Conservation (phyloP, 2,329 filamentous ascomycete species). For the Xylariaceae sp. region DNA sequence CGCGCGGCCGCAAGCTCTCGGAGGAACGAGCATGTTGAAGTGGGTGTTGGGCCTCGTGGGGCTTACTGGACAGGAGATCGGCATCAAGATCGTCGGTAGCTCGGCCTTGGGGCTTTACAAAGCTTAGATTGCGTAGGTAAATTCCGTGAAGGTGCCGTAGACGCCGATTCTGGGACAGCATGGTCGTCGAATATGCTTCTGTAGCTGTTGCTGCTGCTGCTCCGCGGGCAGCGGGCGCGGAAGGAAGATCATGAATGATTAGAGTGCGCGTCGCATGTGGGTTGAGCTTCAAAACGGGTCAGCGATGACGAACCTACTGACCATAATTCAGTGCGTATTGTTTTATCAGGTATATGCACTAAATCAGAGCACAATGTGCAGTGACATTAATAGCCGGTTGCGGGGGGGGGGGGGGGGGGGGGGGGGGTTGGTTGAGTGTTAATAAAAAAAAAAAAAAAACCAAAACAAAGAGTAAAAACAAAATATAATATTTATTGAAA, state of each 20-base stretch:
- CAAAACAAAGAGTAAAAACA: too few species aligned
- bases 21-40: slow-evolving; percentile 64
- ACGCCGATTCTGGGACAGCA: slow-evolving; percentile 79
- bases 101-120: slow-evolving; percentile 61
- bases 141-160: slow-evolving; percentile 87
- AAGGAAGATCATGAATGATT: slow-evolving; percentile 26
- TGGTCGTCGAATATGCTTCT: slow-evolving; percentile 20
- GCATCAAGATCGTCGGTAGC: slow-evolving; percentile 83
- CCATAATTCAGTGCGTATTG: too few species aligned
- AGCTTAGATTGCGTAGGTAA: slow-evolving; percentile 82
- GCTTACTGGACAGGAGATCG: slow-evolving; percentile 72
- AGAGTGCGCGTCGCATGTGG: too few species aligned
- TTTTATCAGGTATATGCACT: too few species aligned
- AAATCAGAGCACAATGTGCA: too few species aligned
- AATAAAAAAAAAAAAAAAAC: too few species aligned
- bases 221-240: slow-evolving; percentile 39
- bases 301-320: too few species aligned
- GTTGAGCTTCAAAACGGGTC: too few species aligned
- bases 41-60: slow-evolving; percentile 51
- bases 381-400: too few species aligned
- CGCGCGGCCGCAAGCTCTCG: slow-evolving; percentile 52
- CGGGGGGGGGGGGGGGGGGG: too few species aligned
- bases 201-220: slow-evolving; percentile 29
- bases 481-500: too few species aligned
- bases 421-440: too few species aligned